Conservation (phyloP, 768 basidiomycete species). For the Tylopilus felleus region DNA sequence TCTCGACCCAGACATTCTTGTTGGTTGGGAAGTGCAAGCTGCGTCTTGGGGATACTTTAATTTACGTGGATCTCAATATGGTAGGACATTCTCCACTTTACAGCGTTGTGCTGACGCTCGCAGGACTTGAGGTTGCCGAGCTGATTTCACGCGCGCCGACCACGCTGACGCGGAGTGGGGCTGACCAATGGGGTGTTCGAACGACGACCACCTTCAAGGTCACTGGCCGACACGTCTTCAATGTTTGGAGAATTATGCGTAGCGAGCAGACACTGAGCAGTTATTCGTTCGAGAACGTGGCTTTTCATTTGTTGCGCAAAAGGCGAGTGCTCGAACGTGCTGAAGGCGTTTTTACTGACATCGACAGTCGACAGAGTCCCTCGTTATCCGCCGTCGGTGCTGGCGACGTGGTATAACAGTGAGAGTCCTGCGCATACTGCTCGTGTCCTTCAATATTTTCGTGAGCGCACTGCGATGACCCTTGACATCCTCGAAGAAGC, state of each 20-base stretch:
- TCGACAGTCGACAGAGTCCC: conserved; percentile 54
- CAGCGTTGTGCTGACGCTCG: not conserved
- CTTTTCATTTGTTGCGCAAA: conserved; percentile 70
- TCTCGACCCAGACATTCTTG: conserved; percentile 87
- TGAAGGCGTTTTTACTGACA: not conserved
- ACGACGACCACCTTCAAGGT: conserved; percentile 83
- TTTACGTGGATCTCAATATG: conserved; percentile 56
- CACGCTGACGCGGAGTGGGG: conserved; percentile 30
- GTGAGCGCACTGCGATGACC: conserved; percentile 60
- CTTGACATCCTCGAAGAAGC: conserved; percentile 1
- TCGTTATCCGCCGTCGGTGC: conserved; percentile 57
- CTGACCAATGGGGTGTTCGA: conserved; percentile 66
- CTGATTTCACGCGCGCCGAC: conserved; percentile 72
- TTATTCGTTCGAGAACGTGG: conserved; percentile 90
- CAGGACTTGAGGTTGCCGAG: conserved; percentile 72
- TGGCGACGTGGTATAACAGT: conserved; percentile 70
- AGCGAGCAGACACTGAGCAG: conserved; percentile 72
- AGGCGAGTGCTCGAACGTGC: conserved; percentile 46
- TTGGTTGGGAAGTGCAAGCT: conserved; percentile 89
- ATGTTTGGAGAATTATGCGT: conserved; percentile 90
- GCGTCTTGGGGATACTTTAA: conserved; percentile 89
- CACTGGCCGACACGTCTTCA: conserved; percentile 85
- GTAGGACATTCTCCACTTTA: conserved; percentile 33
- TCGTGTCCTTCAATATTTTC: conserved; percentile 58
- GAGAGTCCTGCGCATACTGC: conserved; percentile 50